Evolutionary conservation across 805 yeast genomes (phyloP).

Genomic region (Tetrapisispora nanseiensis): DNA sequence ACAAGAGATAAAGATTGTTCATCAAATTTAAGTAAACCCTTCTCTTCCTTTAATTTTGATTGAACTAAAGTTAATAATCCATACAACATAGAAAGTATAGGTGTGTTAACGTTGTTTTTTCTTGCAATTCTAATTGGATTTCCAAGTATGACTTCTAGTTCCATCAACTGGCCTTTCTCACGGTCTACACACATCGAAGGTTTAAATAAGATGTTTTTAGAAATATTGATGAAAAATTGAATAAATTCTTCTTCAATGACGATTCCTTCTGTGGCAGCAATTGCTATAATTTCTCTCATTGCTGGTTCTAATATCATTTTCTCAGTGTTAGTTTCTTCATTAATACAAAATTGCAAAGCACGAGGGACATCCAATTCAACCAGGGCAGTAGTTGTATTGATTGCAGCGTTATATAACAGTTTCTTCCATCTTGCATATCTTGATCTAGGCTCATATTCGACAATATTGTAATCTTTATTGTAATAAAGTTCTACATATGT

Average conservation of each 20-base stretch:
- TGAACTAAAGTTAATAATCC: conserved; percentile 51
- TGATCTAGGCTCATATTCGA: conserved; percentile 35
- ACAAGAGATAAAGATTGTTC: conserved; percentile 1
- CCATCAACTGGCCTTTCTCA: conserved; percentile 53
- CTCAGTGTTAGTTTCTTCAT: conserved; percentile 29
- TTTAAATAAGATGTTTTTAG: conserved; percentile 42
- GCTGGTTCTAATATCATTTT: conserved; percentile 37
- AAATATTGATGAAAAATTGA: conserved; percentile 41
- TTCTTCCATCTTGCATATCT: conserved; percentile 51
- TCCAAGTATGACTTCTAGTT: conserved; percentile 62
- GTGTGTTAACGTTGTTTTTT: conserved; percentile 41
- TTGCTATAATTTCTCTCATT: conserved; percentile 50
- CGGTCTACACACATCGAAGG: conserved; percentile 68
- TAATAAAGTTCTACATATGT: conserved; percentile 34
- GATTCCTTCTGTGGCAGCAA: conserved; percentile 55
- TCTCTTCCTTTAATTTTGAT: conserved; percentile 47
- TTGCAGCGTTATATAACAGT: conserved; percentile 54
- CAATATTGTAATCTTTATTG: conserved; percentile 33
- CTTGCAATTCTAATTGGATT: conserved; percentile 46
- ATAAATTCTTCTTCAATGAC: conserved; percentile 39
- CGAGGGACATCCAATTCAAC: conserved; percentile 50
- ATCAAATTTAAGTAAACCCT: conserved; percentile 31
- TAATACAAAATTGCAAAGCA: conserved; percentile 32
- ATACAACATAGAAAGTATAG: conserved; percentile 50
- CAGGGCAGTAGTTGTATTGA: conserved; percentile 51